Evolutionary conservation across 2,329 filamentous ascomycete species (phyloP).

Genomic region (Cercospora berteroae): DNA sequence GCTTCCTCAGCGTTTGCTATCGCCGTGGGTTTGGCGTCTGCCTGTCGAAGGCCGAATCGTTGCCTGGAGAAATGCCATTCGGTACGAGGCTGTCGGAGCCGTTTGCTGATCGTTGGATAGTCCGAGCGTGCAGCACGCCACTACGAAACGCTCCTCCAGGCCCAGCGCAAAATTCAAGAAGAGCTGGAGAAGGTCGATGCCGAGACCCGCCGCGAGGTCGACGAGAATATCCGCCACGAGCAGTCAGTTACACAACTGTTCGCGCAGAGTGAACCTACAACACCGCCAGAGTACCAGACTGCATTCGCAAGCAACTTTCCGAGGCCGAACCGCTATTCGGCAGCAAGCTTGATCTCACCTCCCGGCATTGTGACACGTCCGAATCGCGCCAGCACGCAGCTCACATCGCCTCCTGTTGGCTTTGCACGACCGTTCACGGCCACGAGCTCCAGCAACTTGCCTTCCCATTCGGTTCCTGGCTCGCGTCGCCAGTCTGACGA

Average conservation of each 20-base stretch:
- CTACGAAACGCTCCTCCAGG: constrained; percentile 86
- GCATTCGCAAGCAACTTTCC: constrained; percentile 70
- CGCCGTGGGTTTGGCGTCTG: not conserved
- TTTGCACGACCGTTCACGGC: constrained; percentile 54
- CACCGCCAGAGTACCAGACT: constrained; percentile 88
- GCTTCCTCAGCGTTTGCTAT: not conserved
- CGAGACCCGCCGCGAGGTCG: constrained; percentile 77
- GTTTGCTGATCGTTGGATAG: constrained; percentile 49
- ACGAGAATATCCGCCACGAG: constrained; percentile 81
- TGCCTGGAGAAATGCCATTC: not conserved
- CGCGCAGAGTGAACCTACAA: constrained; percentile 88
- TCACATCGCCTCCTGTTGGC: constrained; percentile 72
- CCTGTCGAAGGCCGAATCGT: not conserved
- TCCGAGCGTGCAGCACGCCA: constrained; percentile 91
- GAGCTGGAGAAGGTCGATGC: constrained; percentile 89
- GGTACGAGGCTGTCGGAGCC: not conserved
- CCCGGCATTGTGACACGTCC: constrained; percentile 63
- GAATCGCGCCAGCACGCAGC: constrained; percentile 72
- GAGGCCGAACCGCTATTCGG: constrained; percentile 82
- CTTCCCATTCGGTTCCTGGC: constrained; percentile 80
- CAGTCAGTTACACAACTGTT: constrained; percentile 65
- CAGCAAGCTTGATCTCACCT: constrained; percentile 80
- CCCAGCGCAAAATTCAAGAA: constrained; percentile 83
- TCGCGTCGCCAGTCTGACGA: constrained; percentile 86
- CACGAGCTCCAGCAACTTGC: constrained; percentile 62